phyloP scores from a whole-genome alignment of 306 rosid genomes.

The Lathyrus sativus region DNA sequence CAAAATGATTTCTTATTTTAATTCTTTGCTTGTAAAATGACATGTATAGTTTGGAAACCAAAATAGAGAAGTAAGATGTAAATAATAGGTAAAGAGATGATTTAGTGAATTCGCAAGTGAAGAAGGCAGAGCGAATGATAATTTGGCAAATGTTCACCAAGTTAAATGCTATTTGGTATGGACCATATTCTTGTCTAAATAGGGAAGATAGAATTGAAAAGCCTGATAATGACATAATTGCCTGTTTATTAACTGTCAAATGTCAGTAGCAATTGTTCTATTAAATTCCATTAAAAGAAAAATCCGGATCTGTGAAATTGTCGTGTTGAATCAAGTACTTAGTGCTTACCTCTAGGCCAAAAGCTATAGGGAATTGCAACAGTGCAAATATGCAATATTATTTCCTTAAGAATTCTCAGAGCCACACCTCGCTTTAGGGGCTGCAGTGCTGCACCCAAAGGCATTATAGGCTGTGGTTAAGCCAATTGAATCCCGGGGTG shows the following conservation, averaged over 20 bases:
- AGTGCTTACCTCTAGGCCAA: neutral
- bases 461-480: neutral
- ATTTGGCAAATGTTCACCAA: constrained; percentile 5
- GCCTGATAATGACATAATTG: constrained; percentile 5
- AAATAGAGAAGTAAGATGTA: constrained; percentile 5
- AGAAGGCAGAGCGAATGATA: constrained; percentile 6
- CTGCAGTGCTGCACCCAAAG: neutral
- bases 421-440: neutral
- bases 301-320: constrained; percentile 18
- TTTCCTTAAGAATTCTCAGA: neutral
- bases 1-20: neutral
- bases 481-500: neutral
- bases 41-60: neutral
- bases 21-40: constrained; percentile 14
- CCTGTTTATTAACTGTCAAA: neutral
- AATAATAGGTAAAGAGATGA: neutral
- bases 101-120: constrained; percentile 10
- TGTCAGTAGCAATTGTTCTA: constrained; percentile 25
- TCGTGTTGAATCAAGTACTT: neutral
- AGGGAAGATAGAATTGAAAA: constrained; percentile 14
- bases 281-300: neutral
- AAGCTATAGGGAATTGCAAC: neutral
- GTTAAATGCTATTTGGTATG: constrained; percentile 16
- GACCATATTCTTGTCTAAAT: constrained; percentile 6
- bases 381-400: neutral